Evolutionary conservation across 441 rosid species (phyloP), one percentile per base, ranked within the genome.

Genomic region (Raphanus hybrid): DNA sequence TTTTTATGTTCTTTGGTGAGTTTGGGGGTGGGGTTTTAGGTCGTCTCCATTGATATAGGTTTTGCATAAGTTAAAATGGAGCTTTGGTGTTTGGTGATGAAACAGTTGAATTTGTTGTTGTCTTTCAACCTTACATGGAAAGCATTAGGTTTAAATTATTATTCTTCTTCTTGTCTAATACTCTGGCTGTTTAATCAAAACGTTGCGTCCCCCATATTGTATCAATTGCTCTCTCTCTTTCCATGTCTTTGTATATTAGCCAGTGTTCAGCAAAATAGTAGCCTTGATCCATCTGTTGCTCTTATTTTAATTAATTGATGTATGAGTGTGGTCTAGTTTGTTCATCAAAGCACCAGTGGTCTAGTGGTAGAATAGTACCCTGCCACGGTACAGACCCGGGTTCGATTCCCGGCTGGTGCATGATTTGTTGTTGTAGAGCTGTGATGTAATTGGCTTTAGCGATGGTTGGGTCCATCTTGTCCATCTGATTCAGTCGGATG

Each of bases 321-420:
- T 9, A 0, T 3, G 5, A 43, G 3, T 43, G 12, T 11, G 50
- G n/a, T 43, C n/a, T 11, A 2, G 0, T 11, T 10, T 10, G n/a
- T 10, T 10, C 4, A 41, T 43, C 50, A 43, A 43, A 62, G 66
- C 83, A 92, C 97, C 90, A 87, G 90, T 90, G 93, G 97, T 90
- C 97, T 88, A 88, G 96, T 88, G 91, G 97, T 89, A 89, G 95
- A 89, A 90, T 90, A 93, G 92, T 95, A 91, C 92, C 92, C 95
- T 95, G 92, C 96, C 93, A 91, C 92, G 89, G 91, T 88, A 89
- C 89, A 90, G 97, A 90, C 94, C 91, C 89, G 92, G 89, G 97
- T 91, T 92, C 94, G 92, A 91, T 87, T 52, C 0, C n/a, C 5
- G 50, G 32, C 57, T 52, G 57, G 57, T 52, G 57, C 57, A 52